Evolutionary conservation across 2,329 filamentous ascomycete species (phyloP).

Genomic region (Aspergillus spinulosporus): DNA sequence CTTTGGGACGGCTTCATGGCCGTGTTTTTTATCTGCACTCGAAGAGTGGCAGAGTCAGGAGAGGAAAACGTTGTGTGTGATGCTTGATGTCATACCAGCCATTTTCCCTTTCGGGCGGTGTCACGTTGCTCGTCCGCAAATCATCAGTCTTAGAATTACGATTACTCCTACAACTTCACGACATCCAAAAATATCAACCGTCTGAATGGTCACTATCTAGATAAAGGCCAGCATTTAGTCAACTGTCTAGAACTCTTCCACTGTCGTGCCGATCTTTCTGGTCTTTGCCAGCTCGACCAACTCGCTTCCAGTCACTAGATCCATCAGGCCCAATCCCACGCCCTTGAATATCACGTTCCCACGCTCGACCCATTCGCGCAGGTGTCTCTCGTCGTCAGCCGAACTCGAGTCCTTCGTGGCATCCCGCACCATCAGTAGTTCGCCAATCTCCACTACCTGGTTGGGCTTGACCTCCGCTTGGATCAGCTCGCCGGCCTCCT

Average conservation of each 20-base stretch:
- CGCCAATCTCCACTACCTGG: constrained; percentile 83
- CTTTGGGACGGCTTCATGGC: constrained; percentile 1
- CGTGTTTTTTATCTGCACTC: not conserved
- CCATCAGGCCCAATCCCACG: constrained; percentile 68
- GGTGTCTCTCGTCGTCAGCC: constrained; percentile 39
- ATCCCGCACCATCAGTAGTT: constrained; percentile 67
- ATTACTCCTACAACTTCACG: not conserved
- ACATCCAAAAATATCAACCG: constrained; percentile 5
- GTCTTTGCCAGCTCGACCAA: constrained; percentile 58
- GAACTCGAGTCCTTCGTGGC: constrained; percentile 39
- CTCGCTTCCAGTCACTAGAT: constrained; percentile 63
- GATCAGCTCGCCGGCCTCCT: constrained; percentile 84
- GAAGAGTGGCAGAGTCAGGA: not conserved
- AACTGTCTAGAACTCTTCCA: constrained; percentile 43
- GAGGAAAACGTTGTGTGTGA: not conserved
- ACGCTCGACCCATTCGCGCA: constrained; percentile 61
- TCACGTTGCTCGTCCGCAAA: constrained; percentile 7
- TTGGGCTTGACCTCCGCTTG: constrained; percentile 70
- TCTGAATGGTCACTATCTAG: constrained; percentile 1
- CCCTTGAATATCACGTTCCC: constrained; percentile 71
- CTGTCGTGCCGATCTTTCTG: constrained; percentile 54
- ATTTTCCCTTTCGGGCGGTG: constrained; percentile 5
- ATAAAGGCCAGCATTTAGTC: not conserved
- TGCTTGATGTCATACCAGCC: constrained; percentile 11
- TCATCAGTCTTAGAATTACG: constrained; percentile 2